These are phyloP conservation scores for Serendipita sp. DNA, from an alignment of 1,284 basidiomycete species.

Conservation along the genomic window DNA sequence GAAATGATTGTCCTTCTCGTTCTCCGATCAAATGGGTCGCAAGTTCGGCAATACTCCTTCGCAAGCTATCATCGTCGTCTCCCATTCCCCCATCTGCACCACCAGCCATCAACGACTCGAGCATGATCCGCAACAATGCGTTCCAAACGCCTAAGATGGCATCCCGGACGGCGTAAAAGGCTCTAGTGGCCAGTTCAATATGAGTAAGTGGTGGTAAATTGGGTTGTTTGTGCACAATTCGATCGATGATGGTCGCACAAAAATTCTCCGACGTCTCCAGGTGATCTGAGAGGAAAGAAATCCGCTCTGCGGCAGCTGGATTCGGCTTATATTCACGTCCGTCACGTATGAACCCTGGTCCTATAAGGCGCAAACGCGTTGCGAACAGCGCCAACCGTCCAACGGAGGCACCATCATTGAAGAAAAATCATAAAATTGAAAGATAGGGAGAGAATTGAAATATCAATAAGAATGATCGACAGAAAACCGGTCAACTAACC, in stretches of 20 bases:
- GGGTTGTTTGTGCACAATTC: conserved; percentile 46
- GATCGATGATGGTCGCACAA: conserved; percentile 52
- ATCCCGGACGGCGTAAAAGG: conserved; percentile 52
- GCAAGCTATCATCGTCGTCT: background rate
- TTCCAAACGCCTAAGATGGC: conserved; percentile 33
- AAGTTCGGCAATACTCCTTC: background rate
- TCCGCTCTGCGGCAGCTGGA: conserved; percentile 27
- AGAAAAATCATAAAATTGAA: background rate
- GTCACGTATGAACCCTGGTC: background rate
- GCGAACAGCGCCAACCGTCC: background rate
- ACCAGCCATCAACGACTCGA: conserved; percentile 21
- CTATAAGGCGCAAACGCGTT: background rate
- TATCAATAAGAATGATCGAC: background rate
- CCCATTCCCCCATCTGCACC: conserved; percentile 13
- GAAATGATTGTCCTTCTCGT: background rate
- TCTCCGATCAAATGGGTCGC: background rate
- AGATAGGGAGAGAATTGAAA: background rate
- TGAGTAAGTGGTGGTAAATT: conserved; percentile 41
- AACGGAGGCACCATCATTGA: background rate
- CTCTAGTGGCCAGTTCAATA: conserved; percentile 49
- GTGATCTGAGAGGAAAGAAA: conserved; percentile 58
- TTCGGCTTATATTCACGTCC: conserved; percentile 4
- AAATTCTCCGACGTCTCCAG: conserved; percentile 67
- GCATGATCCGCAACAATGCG: conserved; percentile 31
- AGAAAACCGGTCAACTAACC: conserved; percentile 31